These are phyloP conservation scores for Helicocarpus griseus DNA, from an alignment of 2,329 filamentous ascomycete species.

Conservation along the genomic window DNA sequence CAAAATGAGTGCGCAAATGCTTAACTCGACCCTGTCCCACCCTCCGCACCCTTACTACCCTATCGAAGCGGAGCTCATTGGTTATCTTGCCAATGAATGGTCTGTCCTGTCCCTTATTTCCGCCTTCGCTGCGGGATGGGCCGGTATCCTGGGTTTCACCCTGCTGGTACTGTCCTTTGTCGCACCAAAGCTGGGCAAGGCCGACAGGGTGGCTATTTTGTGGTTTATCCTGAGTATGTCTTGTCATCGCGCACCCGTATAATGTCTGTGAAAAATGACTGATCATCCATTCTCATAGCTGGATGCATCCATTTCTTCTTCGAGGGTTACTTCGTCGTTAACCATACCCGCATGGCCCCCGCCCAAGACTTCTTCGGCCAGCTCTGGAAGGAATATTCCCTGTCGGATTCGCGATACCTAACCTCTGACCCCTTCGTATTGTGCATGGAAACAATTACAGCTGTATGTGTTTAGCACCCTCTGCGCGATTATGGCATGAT, in stretches of 20 bases:
- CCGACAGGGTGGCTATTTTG: constrained; percentile 52
- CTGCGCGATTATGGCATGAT: too few species aligned
- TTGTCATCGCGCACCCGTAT: neutral
- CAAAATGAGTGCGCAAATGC: constrained; percentile 6
- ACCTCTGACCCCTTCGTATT: constrained; percentile 73
- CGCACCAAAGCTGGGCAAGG: constrained; percentile 42
- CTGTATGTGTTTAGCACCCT: too few species aligned
- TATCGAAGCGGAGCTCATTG: constrained; percentile 49
- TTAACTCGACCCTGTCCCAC: constrained; percentile 5
- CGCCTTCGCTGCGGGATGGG: constrained; percentile 49
- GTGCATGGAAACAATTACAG: constrained; percentile 77
- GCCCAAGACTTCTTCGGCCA: constrained; percentile 69
- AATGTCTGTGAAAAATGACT: neutral
- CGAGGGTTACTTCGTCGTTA: constrained; percentile 71
- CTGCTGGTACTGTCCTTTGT: constrained; percentile 44
- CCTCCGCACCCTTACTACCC: constrained; percentile 63
- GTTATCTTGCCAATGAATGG: constrained; percentile 58
- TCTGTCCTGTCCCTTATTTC: constrained; percentile 49
- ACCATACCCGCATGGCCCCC: constrained; percentile 56
- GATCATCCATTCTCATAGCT: constrained; percentile 19
- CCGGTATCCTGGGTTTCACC: constrained; percentile 48
- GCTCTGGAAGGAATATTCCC: constrained; percentile 85
- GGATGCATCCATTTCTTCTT: constrained; percentile 64
- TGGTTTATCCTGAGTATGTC: constrained; percentile 67
- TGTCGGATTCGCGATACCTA: constrained; percentile 80